Base-by-base conservation (phyloP, 23 red algal genomes). In the Cyanidiococcus yangmingshanensis region DNA sequence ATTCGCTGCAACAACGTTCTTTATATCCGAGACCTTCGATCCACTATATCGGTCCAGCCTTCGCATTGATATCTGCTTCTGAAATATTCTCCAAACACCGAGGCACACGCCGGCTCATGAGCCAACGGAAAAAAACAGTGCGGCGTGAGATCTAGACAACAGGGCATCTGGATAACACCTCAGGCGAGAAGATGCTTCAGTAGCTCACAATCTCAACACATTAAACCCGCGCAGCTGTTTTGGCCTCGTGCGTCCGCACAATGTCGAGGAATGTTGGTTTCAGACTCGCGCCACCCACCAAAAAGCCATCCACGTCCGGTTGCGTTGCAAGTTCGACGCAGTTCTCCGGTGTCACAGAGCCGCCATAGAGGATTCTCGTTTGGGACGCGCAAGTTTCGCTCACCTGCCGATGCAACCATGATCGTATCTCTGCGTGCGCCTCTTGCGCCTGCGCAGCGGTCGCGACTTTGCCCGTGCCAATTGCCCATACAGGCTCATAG, bases 401-500 rank as follows among this genome's bases (percentile, higher is more conserved):
- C 2, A 96, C 87, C 29, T 88, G 85, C n/a, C 76, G 17, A 0
- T 26, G 68, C 33, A 96, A 58, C 84, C 87, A 96, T 27, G 57
- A 2, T 18, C 92, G 77, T 37, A 96, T 54, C 17, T 68, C 41
- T 39, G 39, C 24, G 75, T 96, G 92, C 40, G 90, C 92, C 50
- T 90, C 79, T 67, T 96, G 82, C 2, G 87, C 92, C 84, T 96
- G 92, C n/a, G 90, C 87, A 2, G 87, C 87, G 17, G 92, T 96
- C 67, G 92, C 92, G 24, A 96, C 87, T 77, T 96, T 90, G 32
- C 92, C 92, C 15, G 92, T 96, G 1, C 92, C 92, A 58, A 96
- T 96, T 1, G 92, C 92, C 92, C 92, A 96, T 0, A 96, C 92
- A 12, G 92, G 92, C 78, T 96, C 92, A 38, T 96, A 96, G 25